Evolutionary conservation across 805 yeast species (phyloP).

Genomic region (Saccharomycopsis sp.): DNA sequence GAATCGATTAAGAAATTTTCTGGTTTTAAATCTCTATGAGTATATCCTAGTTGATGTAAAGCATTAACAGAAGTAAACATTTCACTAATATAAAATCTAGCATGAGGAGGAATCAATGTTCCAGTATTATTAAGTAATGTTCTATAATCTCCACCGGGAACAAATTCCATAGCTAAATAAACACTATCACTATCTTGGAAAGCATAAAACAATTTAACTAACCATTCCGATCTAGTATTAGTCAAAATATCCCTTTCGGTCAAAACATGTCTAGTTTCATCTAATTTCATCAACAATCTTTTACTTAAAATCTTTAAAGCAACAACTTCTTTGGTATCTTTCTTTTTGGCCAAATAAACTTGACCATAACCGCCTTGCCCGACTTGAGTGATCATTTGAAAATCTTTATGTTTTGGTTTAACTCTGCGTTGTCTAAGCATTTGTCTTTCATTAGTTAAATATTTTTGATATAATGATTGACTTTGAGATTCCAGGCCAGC

Average conservation of each 20-base stretch:
- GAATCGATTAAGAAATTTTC: conserved; percentile 86
- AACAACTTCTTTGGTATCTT: conserved; percentile 89
- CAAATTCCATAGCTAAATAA: conserved; percentile 96
- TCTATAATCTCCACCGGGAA: conserved; percentile 99
- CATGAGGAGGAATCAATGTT: conserved; percentile 85
- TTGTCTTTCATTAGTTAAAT: conserved; percentile 76
- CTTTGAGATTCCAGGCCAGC: conserved; percentile 25
- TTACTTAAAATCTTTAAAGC: conserved; percentile 90
- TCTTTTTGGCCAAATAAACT: conserved; percentile 90
- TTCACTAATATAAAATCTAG: conserved; percentile 88
- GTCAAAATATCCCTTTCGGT: conserved; percentile 96
- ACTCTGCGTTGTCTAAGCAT: conserved; percentile 78
- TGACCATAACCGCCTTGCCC: conserved; percentile 99
- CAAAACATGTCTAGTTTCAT: conserved; percentile 90
- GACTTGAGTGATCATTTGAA: conserved; percentile 93
- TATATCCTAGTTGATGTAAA: conserved; percentile 87
- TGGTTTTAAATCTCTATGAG: conserved; percentile 95
- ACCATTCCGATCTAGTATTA: conserved; percentile 93
- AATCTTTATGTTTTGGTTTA: conserved; percentile 90
- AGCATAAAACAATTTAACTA: conserved; percentile 86
- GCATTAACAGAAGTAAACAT: conserved; percentile 95
- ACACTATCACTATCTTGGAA: conserved; percentile 89
- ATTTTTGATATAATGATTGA: conserved; percentile 57
- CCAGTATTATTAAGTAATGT: conserved; percentile 91
- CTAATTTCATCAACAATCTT: conserved; percentile 72